These are phyloP conservation scores for Penicillium frequentans DNA, from an alignment of 2,329 filamentous ascomycete species.

Conservation along the genomic window DNA sequence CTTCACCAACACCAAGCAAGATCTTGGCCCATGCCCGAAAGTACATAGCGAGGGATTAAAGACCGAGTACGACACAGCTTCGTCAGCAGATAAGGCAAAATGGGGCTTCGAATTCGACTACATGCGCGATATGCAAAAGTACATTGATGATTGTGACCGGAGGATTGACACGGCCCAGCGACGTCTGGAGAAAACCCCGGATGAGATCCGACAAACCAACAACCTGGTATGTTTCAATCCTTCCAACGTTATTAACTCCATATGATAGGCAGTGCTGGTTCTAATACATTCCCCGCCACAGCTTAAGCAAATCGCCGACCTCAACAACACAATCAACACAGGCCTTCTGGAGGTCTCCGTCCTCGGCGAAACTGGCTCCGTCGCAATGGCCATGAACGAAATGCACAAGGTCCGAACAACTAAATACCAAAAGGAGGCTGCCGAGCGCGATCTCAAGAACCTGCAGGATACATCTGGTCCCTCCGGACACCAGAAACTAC, in stretches of 20 bases:
- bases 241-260: background rate
- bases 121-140: slow-evolving; percentile 90
- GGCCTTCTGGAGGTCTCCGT: slow-evolving; percentile 84
- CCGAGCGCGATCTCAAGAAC: slow-evolving; percentile 84
- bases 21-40: slow-evolving; percentile 85
- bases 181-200: slow-evolving; percentile 91
- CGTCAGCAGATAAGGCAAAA: slow-evolving; percentile 69
- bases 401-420: slow-evolving; percentile 81
- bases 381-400: slow-evolving; percentile 81
- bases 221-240: slow-evolving; percentile 57
- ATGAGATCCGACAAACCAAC: slow-evolving; percentile 96
- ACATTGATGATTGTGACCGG: slow-evolving; percentile 94
- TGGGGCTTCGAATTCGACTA: slow-evolving; percentile 97
- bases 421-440: slow-evolving; percentile 76
- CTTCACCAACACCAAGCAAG: slow-evolving; percentile 99
- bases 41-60: slow-evolving; percentile 87
- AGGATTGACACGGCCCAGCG: slow-evolving; percentile 89
- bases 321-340: slow-evolving; percentile 73
- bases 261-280: background rate
- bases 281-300: slow-evolving; percentile 20
- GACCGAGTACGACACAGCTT: slow-evolving; percentile 77
- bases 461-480: slow-evolving; percentile 90
- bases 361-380: slow-evolving; percentile 76
- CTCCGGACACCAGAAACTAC: slow-evolving; percentile 93
- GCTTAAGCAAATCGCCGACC: slow-evolving; percentile 82